phyloP scores from a whole-genome alignment of 139 green algal species.

The Closterium sp. region DNA sequence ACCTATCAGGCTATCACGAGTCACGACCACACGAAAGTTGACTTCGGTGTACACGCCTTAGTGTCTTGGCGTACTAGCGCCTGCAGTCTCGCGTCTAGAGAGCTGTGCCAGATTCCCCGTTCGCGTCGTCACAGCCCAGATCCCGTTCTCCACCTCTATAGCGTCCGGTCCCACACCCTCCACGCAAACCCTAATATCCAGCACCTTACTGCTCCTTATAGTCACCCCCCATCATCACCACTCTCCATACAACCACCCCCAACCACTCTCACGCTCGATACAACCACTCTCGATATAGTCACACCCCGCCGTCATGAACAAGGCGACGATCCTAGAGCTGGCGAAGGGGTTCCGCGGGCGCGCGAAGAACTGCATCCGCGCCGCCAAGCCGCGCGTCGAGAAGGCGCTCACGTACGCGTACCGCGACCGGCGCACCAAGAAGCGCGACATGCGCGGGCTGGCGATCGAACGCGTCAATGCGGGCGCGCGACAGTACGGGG shows the following conservation, averaged over 20 bases:
- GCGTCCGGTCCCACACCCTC: not conserved
- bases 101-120: not conserved
- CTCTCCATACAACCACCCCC: too few species aligned
- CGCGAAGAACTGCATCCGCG: constrained; percentile 85
- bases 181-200: too few species aligned
- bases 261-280: not conserved
- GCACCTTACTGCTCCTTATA: too few species aligned
- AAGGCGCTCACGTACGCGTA: constrained; percentile 91
- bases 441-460: constrained; percentile 79
- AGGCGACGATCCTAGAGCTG: constrained; percentile 78
- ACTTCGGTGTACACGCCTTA: too few species aligned
- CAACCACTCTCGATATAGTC: not conserved
- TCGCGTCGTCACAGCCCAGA: not conserved
- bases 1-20: too few species aligned
- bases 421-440: constrained; percentile 81
- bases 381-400: constrained; percentile 82
- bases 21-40: too few species aligned
- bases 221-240: too few species aligned
- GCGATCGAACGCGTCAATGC: constrained; percentile 93
- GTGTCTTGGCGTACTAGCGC: not conserved
- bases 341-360: constrained; percentile 87
- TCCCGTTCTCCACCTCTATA: not conserved
- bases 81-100: too few species aligned
- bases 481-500: constrained; percentile 78
- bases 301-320: not conserved